phyloP scores from a whole-genome alignment of 78 protist genomes.

The slime mould (Dictyostelium discoideum) region DNA sequence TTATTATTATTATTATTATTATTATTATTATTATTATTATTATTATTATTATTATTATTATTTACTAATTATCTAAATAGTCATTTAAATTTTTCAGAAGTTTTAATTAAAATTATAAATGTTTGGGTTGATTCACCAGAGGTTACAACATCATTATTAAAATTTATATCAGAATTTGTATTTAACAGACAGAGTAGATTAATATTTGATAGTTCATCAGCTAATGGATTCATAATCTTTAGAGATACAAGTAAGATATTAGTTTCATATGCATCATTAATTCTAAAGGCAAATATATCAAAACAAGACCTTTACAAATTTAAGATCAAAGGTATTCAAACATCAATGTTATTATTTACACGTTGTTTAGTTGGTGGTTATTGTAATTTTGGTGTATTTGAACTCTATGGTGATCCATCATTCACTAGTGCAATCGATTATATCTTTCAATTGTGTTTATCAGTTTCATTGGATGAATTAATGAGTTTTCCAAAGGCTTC shows the following conservation, averaged over 20 bases:
- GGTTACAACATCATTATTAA: slow-evolving; percentile 22
- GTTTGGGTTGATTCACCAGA: slow-evolving; percentile 39
- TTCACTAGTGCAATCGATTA: slow-evolving; percentile 15
- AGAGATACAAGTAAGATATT: slow-evolving; percentile 68
- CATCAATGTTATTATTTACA: slow-evolving; percentile 19
- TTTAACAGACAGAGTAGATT: slow-evolving; percentile 44
- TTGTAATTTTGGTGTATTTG: slow-evolving; percentile 76
- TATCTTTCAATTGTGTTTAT: slow-evolving; percentile 1
- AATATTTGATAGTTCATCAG: slow-evolving; percentile 33
- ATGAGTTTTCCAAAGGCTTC: slow-evolving; percentile 58
- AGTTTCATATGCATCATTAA: slow-evolving; percentile 17
- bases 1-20: too few relatives aligned
- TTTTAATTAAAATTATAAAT: slow-evolving; percentile 14
- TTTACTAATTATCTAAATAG: not conserved
- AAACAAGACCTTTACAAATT: slow-evolving; percentile 35
- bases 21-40: too few relatives aligned
- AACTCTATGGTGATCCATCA: slow-evolving; percentile 52
- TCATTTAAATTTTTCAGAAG: not conserved
- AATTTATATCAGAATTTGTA: slow-evolving; percentile 26
- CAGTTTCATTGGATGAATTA: slow-evolving; percentile 52
- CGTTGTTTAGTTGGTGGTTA: slow-evolving; percentile 39
- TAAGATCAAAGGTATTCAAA: slow-evolving; percentile 48
- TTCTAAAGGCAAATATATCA: slow-evolving; percentile 1
- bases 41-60: not conserved
- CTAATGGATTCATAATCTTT: slow-evolving; percentile 47